A percentile compares a stretch with the other conserved stretches of the same genome.
Evolutionary conservation across 1,284 basidiomycete genomes (phyloP).

Genomic region (Ganoderma multipileum): DNA sequence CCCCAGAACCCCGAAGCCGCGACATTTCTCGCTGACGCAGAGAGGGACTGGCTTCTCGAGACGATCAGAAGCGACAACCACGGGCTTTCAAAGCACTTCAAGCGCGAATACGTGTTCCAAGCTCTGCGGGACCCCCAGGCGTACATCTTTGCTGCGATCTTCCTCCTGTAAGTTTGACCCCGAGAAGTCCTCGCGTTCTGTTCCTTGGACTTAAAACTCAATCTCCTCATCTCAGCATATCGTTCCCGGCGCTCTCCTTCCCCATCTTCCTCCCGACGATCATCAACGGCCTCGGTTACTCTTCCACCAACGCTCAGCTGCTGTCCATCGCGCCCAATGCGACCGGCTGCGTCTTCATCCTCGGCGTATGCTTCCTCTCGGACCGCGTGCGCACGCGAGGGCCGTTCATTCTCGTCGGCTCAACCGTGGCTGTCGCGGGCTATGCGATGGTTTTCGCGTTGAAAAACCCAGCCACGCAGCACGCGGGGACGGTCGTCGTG

Average conservation of each 20-base stretch:
- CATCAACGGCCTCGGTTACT: constrained; percentile 40
- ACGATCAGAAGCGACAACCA: constrained; percentile 38
- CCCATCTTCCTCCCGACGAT: constrained; percentile 38
- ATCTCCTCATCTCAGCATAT: constrained; percentile 33
- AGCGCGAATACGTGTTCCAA: constrained; percentile 35
- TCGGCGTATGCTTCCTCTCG: constrained; percentile 18
- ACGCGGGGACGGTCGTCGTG: constrained; percentile 65
- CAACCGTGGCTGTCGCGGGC: constrained; percentile 61
- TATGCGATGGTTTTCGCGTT: constrained; percentile 66
- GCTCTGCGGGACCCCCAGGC: constrained; percentile 36
- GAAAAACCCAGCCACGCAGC: constrained; percentile 57
- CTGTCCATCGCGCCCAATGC: constrained; percentile 32
- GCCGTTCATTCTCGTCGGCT: constrained; percentile 62
- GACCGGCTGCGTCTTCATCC: constrained; percentile 21
- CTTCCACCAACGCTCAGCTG: constrained; percentile 35
- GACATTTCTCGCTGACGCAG: constrained; percentile 39
- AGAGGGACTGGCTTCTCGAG: constrained; percentile 39
- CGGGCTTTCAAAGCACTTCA: constrained; percentile 28
- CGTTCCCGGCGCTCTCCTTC: constrained; percentile 25
- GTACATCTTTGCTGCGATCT: constrained; percentile 49
- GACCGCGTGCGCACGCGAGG: constrained; percentile 42
- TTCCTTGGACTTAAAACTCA: too few species aligned
- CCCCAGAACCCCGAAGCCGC: constrained; percentile 9
- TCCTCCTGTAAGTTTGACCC: constrained; percentile 22
- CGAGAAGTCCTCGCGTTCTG: background rate